phyloP scores from a whole-genome alignment of 108 stramenopile genomes.

The Epithemia pelagica region DNA sequence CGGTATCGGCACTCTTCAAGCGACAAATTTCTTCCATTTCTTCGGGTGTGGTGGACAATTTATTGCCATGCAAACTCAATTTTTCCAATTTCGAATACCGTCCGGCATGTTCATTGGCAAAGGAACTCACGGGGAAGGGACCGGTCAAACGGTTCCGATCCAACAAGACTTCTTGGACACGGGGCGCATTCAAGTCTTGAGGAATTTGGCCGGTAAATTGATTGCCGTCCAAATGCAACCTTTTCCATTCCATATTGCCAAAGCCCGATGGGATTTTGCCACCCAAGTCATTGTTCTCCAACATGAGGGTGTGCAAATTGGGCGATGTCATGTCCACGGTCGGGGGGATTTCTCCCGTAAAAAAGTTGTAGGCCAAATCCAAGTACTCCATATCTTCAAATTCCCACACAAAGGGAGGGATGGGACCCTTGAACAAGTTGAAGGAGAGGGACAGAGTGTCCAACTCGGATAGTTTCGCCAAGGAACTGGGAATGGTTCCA shows the following conservation, averaged over 20 bases:
- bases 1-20: background rate
- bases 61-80: background rate
- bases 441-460: slow-evolving; percentile 38
- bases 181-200: slow-evolving; percentile 18
- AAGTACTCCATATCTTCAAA: slow-evolving; percentile 40
- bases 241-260: slow-evolving; percentile 30
- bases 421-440: slow-evolving; percentile 43
- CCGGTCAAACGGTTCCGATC: slow-evolving; percentile 48
- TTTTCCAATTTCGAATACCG: background rate
- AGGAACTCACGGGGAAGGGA: slow-evolving; percentile 31
- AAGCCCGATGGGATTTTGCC: slow-evolving; percentile 50
- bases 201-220: slow-evolving; percentile 48
- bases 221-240: slow-evolving; percentile 36
- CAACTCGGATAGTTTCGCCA: slow-evolving; percentile 20
- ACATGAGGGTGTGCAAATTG: slow-evolving; percentile 27
- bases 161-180: slow-evolving; percentile 33
- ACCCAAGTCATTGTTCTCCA: slow-evolving; percentile 53
- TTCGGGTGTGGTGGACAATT: background rate
- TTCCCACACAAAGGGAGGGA: slow-evolving; percentile 41
- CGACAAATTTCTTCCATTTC: background rate
- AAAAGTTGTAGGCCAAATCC: slow-evolving; percentile 41
- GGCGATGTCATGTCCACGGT: slow-evolving; percentile 20
- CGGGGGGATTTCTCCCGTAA: slow-evolving; percentile 24
- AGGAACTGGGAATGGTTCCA: slow-evolving; percentile 31
- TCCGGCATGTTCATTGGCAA: slow-evolving; percentile 13